These are phyloP conservation scores for Penicillium macrosclerotiorum DNA, from an alignment of 495 filamentous ascomycete genomes.

Conservation along the genomic window DNA sequence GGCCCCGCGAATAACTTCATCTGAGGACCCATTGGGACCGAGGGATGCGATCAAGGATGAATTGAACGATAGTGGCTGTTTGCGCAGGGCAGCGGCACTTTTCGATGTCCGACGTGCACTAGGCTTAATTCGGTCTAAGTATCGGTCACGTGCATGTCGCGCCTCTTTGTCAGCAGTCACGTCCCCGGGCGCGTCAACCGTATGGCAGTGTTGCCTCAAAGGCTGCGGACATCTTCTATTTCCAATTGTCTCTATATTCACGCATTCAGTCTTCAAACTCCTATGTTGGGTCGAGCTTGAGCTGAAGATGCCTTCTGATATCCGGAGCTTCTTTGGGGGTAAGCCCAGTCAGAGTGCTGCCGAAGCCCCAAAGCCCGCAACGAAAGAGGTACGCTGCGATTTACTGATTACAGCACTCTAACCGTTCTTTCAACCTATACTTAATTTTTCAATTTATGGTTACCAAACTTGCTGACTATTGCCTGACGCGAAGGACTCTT, in stretches of 20 bases:
- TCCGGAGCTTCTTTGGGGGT: constrained; percentile 74
- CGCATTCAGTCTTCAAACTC: not conserved
- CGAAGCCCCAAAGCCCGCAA: constrained; percentile 32
- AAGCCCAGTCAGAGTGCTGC: constrained; percentile 37
- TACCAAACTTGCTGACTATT: constrained; percentile 2
- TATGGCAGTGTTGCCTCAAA: not conserved
- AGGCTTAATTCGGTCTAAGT: constrained; percentile 19
- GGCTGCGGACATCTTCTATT: constrained; percentile 4
- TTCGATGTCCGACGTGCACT: constrained; percentile 29
- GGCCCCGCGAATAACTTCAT: constrained; percentile 39
- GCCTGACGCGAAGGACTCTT: constrained; percentile 27
- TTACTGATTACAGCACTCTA: not conserved
- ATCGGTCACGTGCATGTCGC: constrained; percentile 27
- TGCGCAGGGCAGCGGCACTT: constrained; percentile 25
- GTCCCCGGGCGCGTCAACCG: constrained; percentile 34
- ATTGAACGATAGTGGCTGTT: constrained; percentile 13
- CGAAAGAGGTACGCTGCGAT: constrained; percentile 39
- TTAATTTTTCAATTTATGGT: not conserved
- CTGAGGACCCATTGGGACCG: constrained; percentile 37
- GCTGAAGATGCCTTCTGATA: constrained; percentile 67
- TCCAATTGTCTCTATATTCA: not conserved
- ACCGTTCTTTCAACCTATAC: not conserved
- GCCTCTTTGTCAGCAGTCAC: constrained; percentile 39
- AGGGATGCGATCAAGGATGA: constrained; percentile 10
- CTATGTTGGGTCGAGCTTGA: not conserved